Percentiles rank a stretch among this genome's conserved stretches.
Conservation (phyloP, 768 basidiomycete species). For the Cystofilobasidium ferigula region DNA sequence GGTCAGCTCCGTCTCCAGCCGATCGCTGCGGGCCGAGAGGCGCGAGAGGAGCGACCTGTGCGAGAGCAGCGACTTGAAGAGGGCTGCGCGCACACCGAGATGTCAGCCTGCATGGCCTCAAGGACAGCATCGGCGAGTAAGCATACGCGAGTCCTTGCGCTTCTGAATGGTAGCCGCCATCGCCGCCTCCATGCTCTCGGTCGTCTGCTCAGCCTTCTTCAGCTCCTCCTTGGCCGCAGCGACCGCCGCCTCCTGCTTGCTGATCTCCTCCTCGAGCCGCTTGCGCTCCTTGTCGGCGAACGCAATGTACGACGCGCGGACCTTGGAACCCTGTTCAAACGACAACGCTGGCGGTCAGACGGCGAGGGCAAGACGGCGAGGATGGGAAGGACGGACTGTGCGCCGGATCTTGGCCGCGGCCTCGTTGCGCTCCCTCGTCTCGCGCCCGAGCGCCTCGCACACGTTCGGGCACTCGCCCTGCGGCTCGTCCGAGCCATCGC, state of each 20-base stretch:
- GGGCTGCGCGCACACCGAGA: conserved; percentile 53
- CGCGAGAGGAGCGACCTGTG: conserved; percentile 68
- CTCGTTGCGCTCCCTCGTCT: conserved; percentile 54
- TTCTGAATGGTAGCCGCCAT: conserved; percentile 69
- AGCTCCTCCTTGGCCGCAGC: conserved; percentile 52
- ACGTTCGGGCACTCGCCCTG: conserved; percentile 60
- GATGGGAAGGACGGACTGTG: conserved; percentile 48
- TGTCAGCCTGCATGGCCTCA: too few relatives aligned
- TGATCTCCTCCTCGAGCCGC: conserved; percentile 57
- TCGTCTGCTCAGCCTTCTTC: conserved; percentile 50
- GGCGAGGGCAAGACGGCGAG: not conserved
- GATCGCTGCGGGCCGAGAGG: conserved; percentile 59
- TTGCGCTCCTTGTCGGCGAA: conserved; percentile 83
- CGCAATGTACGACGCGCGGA: conserved; percentile 73
- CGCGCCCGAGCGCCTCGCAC: conserved; percentile 65
- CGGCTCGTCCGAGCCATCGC: conserved; percentile 89
- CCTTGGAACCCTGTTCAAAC: conserved; percentile 65
- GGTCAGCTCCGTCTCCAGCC: conserved; percentile 62
- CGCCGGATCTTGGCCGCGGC: conserved; percentile 67
- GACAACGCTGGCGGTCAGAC: not conserved
- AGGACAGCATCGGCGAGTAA: not conserved
- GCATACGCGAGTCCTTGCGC: conserved; percentile 76
- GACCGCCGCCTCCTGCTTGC: conserved; percentile 37
- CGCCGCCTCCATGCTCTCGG: conserved; percentile 61
- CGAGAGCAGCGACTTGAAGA: conserved; percentile 61